Evolutionary conservation across 345 rosid species (phyloP).

Genomic region (Rhodamnia rubescens): DNA sequence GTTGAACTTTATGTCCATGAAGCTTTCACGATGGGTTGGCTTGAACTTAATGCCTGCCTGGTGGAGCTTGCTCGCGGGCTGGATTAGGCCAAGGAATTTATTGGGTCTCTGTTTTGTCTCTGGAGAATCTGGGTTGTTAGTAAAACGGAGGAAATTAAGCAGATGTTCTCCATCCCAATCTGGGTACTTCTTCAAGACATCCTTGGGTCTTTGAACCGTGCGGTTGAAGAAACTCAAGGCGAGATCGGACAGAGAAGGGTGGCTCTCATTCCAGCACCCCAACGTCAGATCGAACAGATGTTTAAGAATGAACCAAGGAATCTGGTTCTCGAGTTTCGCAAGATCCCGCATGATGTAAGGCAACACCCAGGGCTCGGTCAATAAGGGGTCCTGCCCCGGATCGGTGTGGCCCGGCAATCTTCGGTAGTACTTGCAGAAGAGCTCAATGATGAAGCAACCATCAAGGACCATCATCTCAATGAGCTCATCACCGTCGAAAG

Average conservation of each 20-base stretch:
- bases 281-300: constrained; percentile 32
- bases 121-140: constrained; percentile 18
- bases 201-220: constrained; percentile 23
- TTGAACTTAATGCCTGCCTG: constrained; percentile 43
- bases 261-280: constrained; percentile 10
- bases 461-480: constrained; percentile 66
- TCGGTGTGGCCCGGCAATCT: constrained; percentile 24
- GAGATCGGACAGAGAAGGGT: constrained; percentile 23
- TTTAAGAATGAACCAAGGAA: constrained; percentile 62
- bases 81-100: constrained; percentile 25
- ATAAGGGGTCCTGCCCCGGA: constrained; percentile 40
- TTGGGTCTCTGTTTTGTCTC: background rate
- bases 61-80: constrained; percentile 47
- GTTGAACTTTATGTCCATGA: constrained; percentile 42
- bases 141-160: constrained; percentile 53
- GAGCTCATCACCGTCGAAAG: constrained; percentile 22
- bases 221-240: constrained; percentile 59
- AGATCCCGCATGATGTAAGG: constrained; percentile 63
- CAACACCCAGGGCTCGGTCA: constrained; percentile 59
- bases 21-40: constrained; percentile 17
- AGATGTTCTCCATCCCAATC: constrained; percentile 36
- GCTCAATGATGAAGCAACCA: constrained; percentile 47
- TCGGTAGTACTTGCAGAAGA: constrained; percentile 24
- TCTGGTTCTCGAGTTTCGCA: constrained; percentile 41
- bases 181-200: constrained; percentile 11